Evolutionary conservation across 176 grass and related monocot genomes (phyloP).

Genomic region (Carex parvula): DNA sequence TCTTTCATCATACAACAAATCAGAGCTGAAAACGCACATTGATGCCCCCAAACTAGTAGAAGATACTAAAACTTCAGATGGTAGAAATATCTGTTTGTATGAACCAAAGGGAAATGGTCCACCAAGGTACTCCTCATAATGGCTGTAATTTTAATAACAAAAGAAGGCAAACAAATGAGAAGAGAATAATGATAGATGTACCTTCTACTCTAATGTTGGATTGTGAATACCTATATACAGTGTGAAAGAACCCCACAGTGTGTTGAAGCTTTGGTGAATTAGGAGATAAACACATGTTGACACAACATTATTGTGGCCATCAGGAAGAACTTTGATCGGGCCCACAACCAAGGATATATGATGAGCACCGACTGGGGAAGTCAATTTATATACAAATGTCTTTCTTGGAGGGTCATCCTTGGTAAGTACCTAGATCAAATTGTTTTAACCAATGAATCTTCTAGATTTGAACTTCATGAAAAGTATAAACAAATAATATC

Average conservation of each 20-base stretch:
- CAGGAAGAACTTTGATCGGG: conserved; percentile 85
- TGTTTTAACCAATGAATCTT: conserved; percentile 17
- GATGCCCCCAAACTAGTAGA: conserved; percentile 77
- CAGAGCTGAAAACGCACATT: conserved; percentile 76
- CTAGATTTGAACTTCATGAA: not conserved
- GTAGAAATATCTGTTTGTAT: conserved; percentile 91
- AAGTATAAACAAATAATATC: not conserved
- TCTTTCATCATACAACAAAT: conserved; percentile 81
- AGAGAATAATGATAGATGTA: conserved; percentile 7
- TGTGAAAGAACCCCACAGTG: conserved; percentile 78
- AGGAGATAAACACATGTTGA: conserved; percentile 78
- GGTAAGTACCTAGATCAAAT: conserved; percentile 60
- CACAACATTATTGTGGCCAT: conserved; percentile 52
- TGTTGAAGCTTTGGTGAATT: conserved; percentile 79
- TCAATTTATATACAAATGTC: conserved; percentile 92
- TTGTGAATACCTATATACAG: conserved; percentile 61
- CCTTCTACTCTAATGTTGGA: not conserved
- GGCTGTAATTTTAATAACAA: conserved; percentile 48
- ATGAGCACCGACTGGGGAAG: conserved; percentile 75
- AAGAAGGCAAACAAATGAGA: conserved; percentile 23
- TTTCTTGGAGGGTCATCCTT: conserved; percentile 90
- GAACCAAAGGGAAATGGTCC: conserved; percentile 77
- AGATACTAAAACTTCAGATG: conserved; percentile 62
- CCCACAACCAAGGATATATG: conserved; percentile 96
- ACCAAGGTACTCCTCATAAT: conserved; percentile 92